A percentile compares a stretch with the other conserved stretches of the same genome.
These are phyloP conservation scores for Torulaspora indica DNA, from an alignment of 805 yeast species.

Conservation along the genomic window DNA sequence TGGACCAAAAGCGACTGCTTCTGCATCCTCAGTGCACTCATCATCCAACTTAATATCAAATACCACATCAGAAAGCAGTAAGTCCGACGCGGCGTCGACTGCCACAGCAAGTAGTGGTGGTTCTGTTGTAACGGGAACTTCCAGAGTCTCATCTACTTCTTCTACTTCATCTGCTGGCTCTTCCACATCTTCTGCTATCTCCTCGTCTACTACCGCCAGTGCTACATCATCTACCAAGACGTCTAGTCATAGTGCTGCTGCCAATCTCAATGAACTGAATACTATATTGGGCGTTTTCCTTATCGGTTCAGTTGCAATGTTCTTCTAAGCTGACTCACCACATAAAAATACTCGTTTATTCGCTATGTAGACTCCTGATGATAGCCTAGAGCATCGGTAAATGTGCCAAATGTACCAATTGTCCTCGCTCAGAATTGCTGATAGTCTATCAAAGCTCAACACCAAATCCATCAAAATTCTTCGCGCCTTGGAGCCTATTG, in stretches of 20 bases:
- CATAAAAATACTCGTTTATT: neutral
- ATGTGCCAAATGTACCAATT: neutral
- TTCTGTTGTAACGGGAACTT: neutral
- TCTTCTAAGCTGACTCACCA: neutral
- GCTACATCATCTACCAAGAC: neutral
- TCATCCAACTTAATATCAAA: too few species aligned
- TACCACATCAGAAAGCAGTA: too few species aligned
- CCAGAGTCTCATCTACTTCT: neutral
- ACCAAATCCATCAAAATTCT: too few species aligned
- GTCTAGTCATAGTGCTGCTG: neutral
- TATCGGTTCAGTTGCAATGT: slow-evolving; percentile 1
- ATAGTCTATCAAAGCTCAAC: neutral
- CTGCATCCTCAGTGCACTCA: slow-evolving; percentile 4
- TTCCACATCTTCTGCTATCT: neutral
- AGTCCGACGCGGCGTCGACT: neutral
- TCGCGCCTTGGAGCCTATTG: too few species aligned
- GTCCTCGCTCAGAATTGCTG: neutral
- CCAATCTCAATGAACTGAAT: neutral
- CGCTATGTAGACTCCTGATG: neutral
- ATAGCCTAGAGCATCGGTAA: neutral
- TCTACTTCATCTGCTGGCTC: neutral
- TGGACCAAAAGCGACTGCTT: slow-evolving; percentile 10
- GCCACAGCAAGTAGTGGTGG: neutral
- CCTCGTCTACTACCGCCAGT: neutral
- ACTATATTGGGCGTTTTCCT: neutral